These are phyloP conservation scores for Pseudogymnoascus sp. DNA, from an alignment of 2,329 filamentous ascomycete species.

Conservation along the genomic window DNA sequence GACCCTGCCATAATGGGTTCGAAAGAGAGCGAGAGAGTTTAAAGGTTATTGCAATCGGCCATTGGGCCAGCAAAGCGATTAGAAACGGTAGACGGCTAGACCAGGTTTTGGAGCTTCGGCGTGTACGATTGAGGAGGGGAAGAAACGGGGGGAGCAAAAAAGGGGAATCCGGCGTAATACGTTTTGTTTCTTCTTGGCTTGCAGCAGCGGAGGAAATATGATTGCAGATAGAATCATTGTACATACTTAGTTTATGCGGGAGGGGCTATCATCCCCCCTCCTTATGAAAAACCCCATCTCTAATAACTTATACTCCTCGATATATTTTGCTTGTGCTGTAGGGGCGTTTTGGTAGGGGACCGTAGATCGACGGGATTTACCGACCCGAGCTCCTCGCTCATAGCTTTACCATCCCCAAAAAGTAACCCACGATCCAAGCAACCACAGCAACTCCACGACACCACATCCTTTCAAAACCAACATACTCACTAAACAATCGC, in stretches of 20 bases:
- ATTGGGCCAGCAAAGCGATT: conserved; percentile 6
- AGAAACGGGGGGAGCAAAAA: neutral
- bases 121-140: neutral
- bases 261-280: neutral
- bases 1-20: neutral
- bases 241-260: conserved; percentile 7
- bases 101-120: conserved; percentile 5
- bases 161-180: neutral
- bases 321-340: neutral
- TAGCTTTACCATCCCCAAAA: neutral
- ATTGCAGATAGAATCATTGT: conserved; percentile 6
- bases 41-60: neutral
- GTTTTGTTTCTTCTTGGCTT: neutral
- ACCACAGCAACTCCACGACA: conserved; percentile 5
- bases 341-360: neutral
- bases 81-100: conserved; percentile 5
- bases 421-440: conserved; percentile 4
- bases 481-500: neutral
- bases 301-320: neutral
- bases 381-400: neutral
- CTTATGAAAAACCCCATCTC: neutral
- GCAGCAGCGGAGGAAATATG: neutral
- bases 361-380: neutral
- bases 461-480: neutral
- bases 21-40: neutral